phyloP scores from a whole-genome alignment of 2,329 filamentous ascomycete species.

The Alternaria brassicae region DNA sequence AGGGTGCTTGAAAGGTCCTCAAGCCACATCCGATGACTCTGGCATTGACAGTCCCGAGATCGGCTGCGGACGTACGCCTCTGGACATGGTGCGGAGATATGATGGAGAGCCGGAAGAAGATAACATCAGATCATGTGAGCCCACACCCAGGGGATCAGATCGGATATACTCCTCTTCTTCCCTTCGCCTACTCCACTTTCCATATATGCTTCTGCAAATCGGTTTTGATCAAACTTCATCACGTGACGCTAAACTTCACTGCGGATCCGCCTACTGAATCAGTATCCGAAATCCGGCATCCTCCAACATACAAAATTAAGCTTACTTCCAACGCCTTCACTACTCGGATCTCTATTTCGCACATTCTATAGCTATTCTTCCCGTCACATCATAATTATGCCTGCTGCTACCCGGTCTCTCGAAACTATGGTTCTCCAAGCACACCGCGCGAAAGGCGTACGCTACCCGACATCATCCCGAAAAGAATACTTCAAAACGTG shows the following conservation, averaged over 20 bases:
- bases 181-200: not conserved
- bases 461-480: slow-evolving; percentile 38
- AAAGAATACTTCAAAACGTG: slow-evolving; percentile 49
- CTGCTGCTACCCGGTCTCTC: slow-evolving; percentile 38
- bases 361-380: not conserved
- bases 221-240: not conserved
- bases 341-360: not conserved
- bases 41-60: not conserved
- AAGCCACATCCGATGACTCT: not conserved
- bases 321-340: too few relatives aligned
- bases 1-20: rapidly evolving
- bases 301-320: not conserved
- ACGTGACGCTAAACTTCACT: slow-evolving; percentile 9
- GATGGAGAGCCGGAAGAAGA: slow-evolving; percentile 17
- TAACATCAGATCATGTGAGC: not conserved
- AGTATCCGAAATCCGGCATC: not conserved
- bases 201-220: not conserved
- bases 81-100: slow-evolving; percentile 9
- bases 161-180: not conserved
- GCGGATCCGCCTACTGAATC: not conserved
- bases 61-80: not conserved
- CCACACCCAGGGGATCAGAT: not conserved
- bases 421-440: slow-evolving; percentile 44
- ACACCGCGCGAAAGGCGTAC: slow-evolving; percentile 46
- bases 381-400: slow-evolving; percentile 26